These are phyloP conservation scores for Hypoxylon sp. DNA, from an alignment of 2,329 filamentous ascomycete genomes.

Conservation along the genomic window DNA sequence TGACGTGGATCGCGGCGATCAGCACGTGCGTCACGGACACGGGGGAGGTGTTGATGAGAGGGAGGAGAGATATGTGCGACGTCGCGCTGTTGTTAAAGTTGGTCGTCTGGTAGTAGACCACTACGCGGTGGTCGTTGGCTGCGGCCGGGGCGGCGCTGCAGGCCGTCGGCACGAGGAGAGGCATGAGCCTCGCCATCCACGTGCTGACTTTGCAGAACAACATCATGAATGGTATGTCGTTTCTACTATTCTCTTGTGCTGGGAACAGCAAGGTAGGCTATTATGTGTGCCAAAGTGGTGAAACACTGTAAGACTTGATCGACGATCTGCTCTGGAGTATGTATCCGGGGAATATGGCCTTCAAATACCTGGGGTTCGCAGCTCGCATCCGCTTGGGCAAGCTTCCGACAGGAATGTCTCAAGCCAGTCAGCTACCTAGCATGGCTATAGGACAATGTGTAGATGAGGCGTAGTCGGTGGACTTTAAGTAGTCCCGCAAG, in stretches of 20 bases:
- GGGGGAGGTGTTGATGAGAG: slow-evolving; percentile 63
- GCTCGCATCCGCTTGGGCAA: slow-evolving; percentile 14
- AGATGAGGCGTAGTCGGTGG: slow-evolving; percentile 23
- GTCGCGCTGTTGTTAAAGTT: slow-evolving; percentile 59
- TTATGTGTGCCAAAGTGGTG: neutral
- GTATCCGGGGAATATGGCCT: slow-evolving; percentile 12
- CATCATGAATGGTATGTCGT: slow-evolving; percentile 42
- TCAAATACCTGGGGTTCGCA: slow-evolving; percentile 16
- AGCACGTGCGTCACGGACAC: slow-evolving; percentile 82
- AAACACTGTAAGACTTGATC: slow-evolving; percentile 9
- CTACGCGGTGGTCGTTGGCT: slow-evolving; percentile 59
- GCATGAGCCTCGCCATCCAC: slow-evolving; percentile 46
- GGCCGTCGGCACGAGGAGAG: slow-evolving; percentile 46
- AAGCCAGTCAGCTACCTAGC: slow-evolving; percentile 11
- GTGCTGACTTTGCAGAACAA: slow-evolving; percentile 40
- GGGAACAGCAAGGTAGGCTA: neutral
- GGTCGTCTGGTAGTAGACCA: slow-evolving; percentile 70
- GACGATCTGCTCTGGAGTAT: slow-evolving; percentile 1
- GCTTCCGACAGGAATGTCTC: slow-evolving; percentile 21
- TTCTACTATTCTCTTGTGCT: neutral
- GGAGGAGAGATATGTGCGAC: slow-evolving; percentile 67
- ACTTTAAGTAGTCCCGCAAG: slow-evolving; percentile 31
- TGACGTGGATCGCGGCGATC: slow-evolving; percentile 88
- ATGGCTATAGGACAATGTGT: slow-evolving; percentile 15
- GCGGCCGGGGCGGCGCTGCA: slow-evolving; percentile 39